Conservation (phyloP, 1,284 basidiomycete genomes). For the Athelia sp. region DNA sequence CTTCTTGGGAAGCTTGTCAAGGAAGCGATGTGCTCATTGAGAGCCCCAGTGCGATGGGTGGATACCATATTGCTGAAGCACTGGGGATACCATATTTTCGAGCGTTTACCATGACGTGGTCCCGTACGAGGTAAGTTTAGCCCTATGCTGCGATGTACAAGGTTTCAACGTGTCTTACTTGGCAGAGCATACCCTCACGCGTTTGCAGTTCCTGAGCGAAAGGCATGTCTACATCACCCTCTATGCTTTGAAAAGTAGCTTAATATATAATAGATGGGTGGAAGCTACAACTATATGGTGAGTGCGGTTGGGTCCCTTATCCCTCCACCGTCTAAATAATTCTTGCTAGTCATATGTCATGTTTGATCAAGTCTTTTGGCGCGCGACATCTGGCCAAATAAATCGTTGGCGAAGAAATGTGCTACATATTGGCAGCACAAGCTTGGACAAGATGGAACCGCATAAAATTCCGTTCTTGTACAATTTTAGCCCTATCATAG, state of each 20-base stretch:
- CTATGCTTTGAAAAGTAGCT: slow-evolving; percentile 13
- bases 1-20: slow-evolving; percentile 95
- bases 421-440: slow-evolving; percentile 78
- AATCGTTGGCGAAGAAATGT: slow-evolving; percentile 88
- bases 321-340: no score
- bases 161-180: slow-evolving; percentile 4
- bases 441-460: slow-evolving; percentile 88
- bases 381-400: slow-evolving; percentile 88
- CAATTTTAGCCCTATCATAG: slow-evolving; percentile 89
- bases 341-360: slow-evolving; percentile 71
- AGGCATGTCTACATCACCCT: slow-evolving; percentile 37
- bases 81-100: slow-evolving; percentile 90
- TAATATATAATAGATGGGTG: slow-evolving; percentile 67
- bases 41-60: slow-evolving; percentile 96
- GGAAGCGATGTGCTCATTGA: slow-evolving; percentile 91
- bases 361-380: slow-evolving; percentile 99
- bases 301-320: slow-evolving; percentile 8
- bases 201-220: slow-evolving; percentile 92
- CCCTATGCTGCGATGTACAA: background rate
- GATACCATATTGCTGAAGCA: slow-evolving; percentile 96
- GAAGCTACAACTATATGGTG: slow-evolving; percentile 97
- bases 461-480: slow-evolving; percentile 98
- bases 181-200: slow-evolving; percentile 92
- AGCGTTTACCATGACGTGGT: slow-evolving; percentile 87
- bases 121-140: slow-evolving; percentile 55